Conservation (phyloP, 2,329 filamentous ascomycete species). For the Blumeriella jaapii region DNA sequence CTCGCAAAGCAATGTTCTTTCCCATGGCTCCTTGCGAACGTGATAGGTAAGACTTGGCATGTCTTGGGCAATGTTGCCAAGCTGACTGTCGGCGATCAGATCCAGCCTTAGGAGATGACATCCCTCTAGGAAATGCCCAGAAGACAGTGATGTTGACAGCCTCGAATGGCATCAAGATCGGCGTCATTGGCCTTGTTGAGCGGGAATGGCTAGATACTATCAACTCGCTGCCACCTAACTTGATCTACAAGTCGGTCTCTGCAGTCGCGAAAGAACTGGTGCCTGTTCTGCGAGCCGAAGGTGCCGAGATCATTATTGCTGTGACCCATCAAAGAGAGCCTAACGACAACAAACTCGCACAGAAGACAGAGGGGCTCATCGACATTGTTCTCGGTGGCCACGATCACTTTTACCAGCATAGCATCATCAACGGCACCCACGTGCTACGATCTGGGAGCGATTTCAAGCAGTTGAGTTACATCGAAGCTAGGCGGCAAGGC, state of each 20-base stretch:
- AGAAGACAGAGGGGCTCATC: conserved; percentile 10
- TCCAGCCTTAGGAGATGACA: conserved; percentile 9
- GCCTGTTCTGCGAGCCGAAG: conserved; percentile 10
- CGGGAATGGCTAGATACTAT: conserved; percentile 13
- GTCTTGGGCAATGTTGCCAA: background rate
- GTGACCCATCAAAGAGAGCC: conserved; percentile 12
- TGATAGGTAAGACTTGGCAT: conserved; percentile 1
- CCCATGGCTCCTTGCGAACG: conserved; percentile 11
- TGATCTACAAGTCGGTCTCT: conserved; percentile 11
- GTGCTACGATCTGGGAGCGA: conserved; percentile 11
- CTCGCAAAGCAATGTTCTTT: conserved; percentile 9
- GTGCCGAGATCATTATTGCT: conserved; percentile 9
- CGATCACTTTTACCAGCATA: conserved; percentile 11
- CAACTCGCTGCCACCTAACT: conserved; percentile 9
- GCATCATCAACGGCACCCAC: conserved; percentile 9
- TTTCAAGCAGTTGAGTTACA: conserved; percentile 12
- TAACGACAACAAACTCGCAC: conserved; percentile 11
- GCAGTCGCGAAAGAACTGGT: conserved; percentile 10
- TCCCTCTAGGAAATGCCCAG: conserved; percentile 8
- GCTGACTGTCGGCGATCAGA: conserved; percentile 2
- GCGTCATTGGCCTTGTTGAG: conserved; percentile 12
- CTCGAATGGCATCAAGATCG: conserved; percentile 12
- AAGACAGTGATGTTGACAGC: conserved; percentile 10
- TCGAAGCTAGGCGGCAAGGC: conserved; percentile 7
- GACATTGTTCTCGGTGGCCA: conserved; percentile 12